Evolutionary conservation across 2,329 filamentous ascomycete genomes (phyloP).

Genomic region (Trichoderma semiorbis): DNA sequence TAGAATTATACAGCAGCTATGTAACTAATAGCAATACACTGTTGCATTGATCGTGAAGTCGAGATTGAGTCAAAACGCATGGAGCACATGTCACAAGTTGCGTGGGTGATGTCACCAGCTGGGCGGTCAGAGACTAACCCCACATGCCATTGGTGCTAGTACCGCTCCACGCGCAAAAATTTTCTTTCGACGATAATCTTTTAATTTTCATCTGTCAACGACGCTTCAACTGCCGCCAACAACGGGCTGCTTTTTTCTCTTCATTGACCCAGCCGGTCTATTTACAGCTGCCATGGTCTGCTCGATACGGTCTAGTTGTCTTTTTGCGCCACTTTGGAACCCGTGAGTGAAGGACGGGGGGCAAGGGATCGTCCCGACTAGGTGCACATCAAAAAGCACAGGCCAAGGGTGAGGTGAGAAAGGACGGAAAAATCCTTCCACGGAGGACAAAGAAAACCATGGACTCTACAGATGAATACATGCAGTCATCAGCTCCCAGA

Average conservation of each 20-base stretch:
- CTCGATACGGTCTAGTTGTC: not conserved
- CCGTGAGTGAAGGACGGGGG: not conserved
- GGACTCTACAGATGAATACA: not conserved
- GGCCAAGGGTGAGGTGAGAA: not conserved
- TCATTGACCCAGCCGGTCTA: not conserved
- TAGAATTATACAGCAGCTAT: not conserved
- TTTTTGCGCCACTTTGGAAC: not conserved
- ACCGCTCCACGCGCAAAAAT: conserved; percentile 10
- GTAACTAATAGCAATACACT: not conserved
- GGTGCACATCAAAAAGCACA: not conserved
- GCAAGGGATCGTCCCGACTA: not conserved
- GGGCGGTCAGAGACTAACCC: conserved; percentile 13
- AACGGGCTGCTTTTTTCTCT: not conserved
- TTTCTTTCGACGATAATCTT: conserved; percentile 7
- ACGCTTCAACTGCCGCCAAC: not conserved
- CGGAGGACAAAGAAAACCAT: not conserved
- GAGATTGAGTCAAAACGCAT: not conserved
- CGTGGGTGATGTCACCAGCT: conserved; percentile 13
- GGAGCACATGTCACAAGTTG: not conserved
- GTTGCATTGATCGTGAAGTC: not conserved
- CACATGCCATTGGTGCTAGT: conserved; percentile 6
- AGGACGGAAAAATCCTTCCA: not conserved
- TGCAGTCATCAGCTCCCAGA: not conserved
- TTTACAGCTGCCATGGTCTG: conserved; percentile 1
- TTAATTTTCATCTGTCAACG: not conserved